phyloP scores from a whole-genome alignment of 805 yeast species.

The Teunomyces funiuensis region DNA sequence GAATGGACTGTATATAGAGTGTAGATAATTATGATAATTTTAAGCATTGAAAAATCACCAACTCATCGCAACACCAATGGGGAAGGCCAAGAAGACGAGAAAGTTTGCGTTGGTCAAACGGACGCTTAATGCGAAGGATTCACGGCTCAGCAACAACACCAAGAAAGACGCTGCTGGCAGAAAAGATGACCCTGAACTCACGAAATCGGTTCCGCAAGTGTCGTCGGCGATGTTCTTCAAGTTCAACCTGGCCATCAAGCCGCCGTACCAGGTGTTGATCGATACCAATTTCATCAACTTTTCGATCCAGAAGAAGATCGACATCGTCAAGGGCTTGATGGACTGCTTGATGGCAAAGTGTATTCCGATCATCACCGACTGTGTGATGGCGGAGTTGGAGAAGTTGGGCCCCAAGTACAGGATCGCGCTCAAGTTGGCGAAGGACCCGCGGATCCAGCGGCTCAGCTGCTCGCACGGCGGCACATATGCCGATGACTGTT shows the following conservation, averaged over 20 bases:
- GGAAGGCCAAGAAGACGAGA: conserved; percentile 95
- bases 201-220: conserved; percentile 72
- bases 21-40: neutral
- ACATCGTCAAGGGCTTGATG: conserved; percentile 95
- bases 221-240: conserved; percentile 95
- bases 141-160: conserved; percentile 45
- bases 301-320: conserved; percentile 93
- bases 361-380: conserved; percentile 93
- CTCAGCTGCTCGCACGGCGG: conserved; percentile 91
- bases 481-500: conserved; percentile 97
- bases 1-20: neutral
- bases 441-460: conserved; percentile 88
- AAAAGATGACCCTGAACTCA: conserved; percentile 67
- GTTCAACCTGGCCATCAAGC: conserved; percentile 88
- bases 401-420: conserved; percentile 93
- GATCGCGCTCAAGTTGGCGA: conserved; percentile 88
- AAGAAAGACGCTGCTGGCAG: conserved; percentile 29
- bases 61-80: conserved; percentile 53
- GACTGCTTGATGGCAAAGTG: conserved; percentile 92
- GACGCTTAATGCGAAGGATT: conserved; percentile 71
- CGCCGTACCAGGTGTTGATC: conserved; percentile 95
- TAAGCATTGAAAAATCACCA: conserved; percentile 1
- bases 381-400: conserved; percentile 97
- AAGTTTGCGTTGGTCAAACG: conserved; percentile 93
- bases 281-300: conserved; percentile 98